phyloP scores from a whole-genome alignment of 2,329 filamentous ascomycete species.

The Monilinia laxa region DNA sequence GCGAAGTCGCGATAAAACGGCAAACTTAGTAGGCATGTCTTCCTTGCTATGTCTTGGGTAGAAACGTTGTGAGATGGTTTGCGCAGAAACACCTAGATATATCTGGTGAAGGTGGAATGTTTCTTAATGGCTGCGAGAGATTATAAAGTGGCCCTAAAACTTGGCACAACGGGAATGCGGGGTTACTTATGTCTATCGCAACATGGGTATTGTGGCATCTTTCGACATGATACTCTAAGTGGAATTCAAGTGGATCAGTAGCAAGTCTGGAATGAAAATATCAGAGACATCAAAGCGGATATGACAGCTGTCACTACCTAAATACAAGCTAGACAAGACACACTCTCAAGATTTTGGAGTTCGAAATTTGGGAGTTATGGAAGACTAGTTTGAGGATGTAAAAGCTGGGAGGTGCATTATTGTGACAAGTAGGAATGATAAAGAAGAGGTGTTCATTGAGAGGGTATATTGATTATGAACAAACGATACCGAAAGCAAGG shows the following conservation, averaged over 20 bases:
- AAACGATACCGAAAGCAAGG: constrained; percentile 9
- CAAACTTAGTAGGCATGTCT: not conserved
- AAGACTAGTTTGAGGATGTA: not conserved
- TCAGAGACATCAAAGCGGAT: not conserved
- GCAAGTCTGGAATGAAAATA: not conserved
- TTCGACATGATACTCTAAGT: not conserved
- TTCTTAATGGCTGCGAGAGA: not conserved
- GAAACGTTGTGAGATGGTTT: not conserved
- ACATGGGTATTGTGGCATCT: not conserved
- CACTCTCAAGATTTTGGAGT: not conserved
- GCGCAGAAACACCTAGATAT: not conserved
- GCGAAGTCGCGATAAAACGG: not conserved
- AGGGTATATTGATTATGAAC: not conserved
- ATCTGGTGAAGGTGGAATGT: not conserved
- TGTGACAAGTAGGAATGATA: not conserved
- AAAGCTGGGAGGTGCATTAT: not conserved
- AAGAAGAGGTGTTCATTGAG: not conserved
- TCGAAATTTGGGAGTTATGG: not conserved
- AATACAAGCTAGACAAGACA: not conserved
- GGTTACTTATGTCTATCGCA: not conserved
- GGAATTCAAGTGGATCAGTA: not conserved
- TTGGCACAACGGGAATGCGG: not conserved
- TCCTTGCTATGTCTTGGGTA: not conserved
- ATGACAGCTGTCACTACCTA: not conserved
- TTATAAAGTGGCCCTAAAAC: not conserved